Conservation (phyloP, 345 rosid species). For the Toxicodendron radicans region DNA sequence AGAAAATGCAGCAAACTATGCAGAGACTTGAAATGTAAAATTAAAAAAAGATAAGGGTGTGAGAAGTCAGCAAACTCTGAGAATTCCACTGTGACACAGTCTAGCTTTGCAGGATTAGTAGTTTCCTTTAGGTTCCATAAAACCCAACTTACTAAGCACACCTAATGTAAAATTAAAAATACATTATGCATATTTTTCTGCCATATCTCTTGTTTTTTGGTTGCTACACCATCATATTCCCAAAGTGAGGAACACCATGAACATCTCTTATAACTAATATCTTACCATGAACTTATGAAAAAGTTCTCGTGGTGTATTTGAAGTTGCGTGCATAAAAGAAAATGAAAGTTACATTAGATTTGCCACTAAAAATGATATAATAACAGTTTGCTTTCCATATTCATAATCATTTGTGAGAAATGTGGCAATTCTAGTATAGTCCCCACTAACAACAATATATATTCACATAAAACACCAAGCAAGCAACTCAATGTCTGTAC, state of each 20-base stretch:
- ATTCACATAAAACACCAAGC: background rate
- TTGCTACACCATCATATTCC: no score
- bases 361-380: background rate
- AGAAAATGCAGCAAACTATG: background rate
- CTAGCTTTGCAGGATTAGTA: background rate
- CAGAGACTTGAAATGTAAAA: background rate
- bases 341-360: no score
- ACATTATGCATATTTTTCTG: background rate
- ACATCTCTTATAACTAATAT: no score
- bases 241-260: no score
- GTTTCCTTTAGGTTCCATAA: background rate
- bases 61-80: background rate
- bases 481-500: background rate
- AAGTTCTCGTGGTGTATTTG: no score
- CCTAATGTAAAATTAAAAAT: no score
- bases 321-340: no score
- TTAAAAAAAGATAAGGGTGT: background rate
- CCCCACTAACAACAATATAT: background rate
- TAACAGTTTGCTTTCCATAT: background rate
- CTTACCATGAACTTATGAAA: no score
- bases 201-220: background rate
- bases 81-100: background rate
- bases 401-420: background rate
- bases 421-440: background rate
- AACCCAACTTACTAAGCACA: background rate